Evolutionary conservation across 148 eudicot genomes (phyloP), one percentile per base, ranked within the genome.

Genomic region (Arbutus unedo): DNA sequence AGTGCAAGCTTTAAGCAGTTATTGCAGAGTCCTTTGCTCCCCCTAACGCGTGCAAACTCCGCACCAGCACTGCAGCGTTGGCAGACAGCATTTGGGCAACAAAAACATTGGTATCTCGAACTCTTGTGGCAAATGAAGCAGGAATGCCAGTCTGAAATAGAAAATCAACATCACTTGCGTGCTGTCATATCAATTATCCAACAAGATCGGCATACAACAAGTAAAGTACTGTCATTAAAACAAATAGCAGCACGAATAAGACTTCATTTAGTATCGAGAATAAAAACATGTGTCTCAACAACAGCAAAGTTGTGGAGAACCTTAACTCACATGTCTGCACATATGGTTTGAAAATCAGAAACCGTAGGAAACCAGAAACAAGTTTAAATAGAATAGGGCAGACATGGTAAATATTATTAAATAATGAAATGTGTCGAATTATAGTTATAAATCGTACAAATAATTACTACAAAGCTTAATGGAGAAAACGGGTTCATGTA

Each of bases 1-100:
- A 93, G 59, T 49, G 94, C 97, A 75, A 96, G 95, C 79, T 91
- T 90, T 77, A 94, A 89, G 88, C 99, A 96, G 82, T 87, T 70
- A 60, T 82, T 59, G 85, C 99, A 96, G 86, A 96, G 82, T 70
- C 98, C 99, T 90, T 87, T 86, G 79, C 49, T 82, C 76, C 91
- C 93, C 83, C 82, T 83, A 83, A 87, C 70, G 54, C 4, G 83
- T 38, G 82, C 92, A 88, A 96, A 90, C 8, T 88, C 85, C 14
- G 82, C 81, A 49, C 47, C 71, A 72, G 73, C 47, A 77, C 85
- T 78, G 88, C 99, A 96, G 83, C 74, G 82, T 79, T 83, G 81
- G 84, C 99, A 96, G 50, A 92, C 89, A 73, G 95, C 91, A 68
- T 82, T 84, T 59, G 92, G 86, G 83, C 99, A 96, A 90, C 92